Base-by-base conservation (phyloP, 805 yeast genomes). In the Diddensiella transvaalensis region DNA sequence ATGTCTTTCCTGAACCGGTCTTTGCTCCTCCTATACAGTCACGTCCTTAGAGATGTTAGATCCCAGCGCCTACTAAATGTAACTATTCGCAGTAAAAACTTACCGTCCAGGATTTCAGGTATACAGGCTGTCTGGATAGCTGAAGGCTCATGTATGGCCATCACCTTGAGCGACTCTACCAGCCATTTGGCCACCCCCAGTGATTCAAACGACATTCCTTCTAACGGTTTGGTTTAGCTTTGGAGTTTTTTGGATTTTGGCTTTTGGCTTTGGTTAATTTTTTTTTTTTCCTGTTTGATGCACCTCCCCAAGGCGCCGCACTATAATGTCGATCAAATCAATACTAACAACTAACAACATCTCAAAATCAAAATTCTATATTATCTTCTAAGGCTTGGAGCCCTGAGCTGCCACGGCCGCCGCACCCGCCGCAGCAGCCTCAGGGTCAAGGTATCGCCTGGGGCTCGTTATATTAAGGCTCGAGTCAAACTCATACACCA, bases 21-120 rank as follows among this genome's bases (percentile, higher is more conserved):
- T 86, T 86, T 26, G 99, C 99, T 38, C 99, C 99, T 44, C 99
- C 99, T 45, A 93, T 91, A 68, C 96, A 90, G 65, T 90, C 96
- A 57, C 82, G 77, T 4, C 95, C 97, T 5, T 18, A n/a, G n/a
- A n/a, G n/a, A n/a, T n/a, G n/a, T n/a, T n/a, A n/a, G n/a, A n/a
- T n/a, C n/a, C n/a, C n/a, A n/a, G n/a, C n/a, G n/a, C n/a, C n/a
- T n/a, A n/a, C n/a, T n/a, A n/a, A n/a, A n/a, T n/a, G n/a, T n/a
- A n/a, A n/a, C n/a, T n/a, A n/a, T n/a, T n/a, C n/a, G n/a, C n/a
- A 29, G 13, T 29, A 13, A 13, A 10, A 10, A 29, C 38, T 10
- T n/a, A 35, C 38, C 52, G 37, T 73, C 74, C 33, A 93, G 63
- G 49, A 93, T 86, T 48, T 83, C 78, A 0, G 98, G 98, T 41